A percentile compares a stretch with the other conserved stretches of the same genome.
phyloP scores from a whole-genome alignment of 768 basidiomycete genomes.

The Hygrocybe coccinea region DNA sequence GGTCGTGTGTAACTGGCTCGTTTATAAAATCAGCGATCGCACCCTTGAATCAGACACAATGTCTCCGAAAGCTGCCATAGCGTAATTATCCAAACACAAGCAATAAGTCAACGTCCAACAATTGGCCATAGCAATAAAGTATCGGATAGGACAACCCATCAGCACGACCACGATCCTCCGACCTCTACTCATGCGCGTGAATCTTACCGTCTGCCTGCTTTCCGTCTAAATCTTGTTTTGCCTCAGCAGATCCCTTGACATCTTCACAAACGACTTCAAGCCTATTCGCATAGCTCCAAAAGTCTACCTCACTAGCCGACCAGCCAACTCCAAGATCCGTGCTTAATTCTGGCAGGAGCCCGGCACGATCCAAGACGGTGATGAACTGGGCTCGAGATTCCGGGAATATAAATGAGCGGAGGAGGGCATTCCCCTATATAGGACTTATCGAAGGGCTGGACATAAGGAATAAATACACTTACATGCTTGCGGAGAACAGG shows the following conservation, averaged over 20 bases:
- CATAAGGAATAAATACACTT: slow-evolving; percentile 23
- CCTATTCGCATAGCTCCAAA: slow-evolving; percentile 57
- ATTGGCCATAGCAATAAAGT: too few relatives aligned
- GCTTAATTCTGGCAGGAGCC: slow-evolving; percentile 37
- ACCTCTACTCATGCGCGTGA: too few relatives aligned
- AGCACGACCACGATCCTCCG: too few relatives aligned
- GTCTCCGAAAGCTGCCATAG: too few relatives aligned
- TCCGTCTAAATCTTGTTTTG: too few relatives aligned
- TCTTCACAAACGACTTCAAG: neutral
- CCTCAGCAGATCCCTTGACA: neutral
- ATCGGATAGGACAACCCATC: too few relatives aligned
- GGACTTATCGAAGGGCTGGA: neutral
- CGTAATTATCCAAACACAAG: too few relatives aligned
- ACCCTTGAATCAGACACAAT: too few relatives aligned
- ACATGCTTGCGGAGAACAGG: slow-evolving; percentile 58
- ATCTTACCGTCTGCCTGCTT: too few relatives aligned
- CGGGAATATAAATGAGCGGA: slow-evolving; percentile 64
- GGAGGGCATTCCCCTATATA: slow-evolving; percentile 49
- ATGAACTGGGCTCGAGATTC: slow-evolving; percentile 69
- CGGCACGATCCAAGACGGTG: slow-evolving; percentile 46
- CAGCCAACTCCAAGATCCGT: slow-evolving; percentile 26
- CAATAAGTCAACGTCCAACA: too few relatives aligned
- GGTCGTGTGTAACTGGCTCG: too few relatives aligned
- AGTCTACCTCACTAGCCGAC: slow-evolving; percentile 47
- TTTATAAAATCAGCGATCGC: neutral